phyloP scores from a whole-genome alignment of 306 rosid species.

The Ziziphus jujuba region DNA sequence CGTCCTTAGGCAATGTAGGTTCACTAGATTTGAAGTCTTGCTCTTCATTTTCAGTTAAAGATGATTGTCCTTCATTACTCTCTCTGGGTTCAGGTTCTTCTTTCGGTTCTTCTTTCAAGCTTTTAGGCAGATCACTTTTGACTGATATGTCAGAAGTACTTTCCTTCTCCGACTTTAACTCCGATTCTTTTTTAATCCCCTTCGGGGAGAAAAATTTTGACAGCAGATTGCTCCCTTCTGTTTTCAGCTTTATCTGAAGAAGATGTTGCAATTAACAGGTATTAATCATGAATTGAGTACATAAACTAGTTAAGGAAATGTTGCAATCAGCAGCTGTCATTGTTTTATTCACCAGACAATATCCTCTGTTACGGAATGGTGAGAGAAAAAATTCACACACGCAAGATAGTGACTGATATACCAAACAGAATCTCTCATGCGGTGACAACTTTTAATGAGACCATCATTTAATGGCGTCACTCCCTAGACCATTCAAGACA shows the following conservation, averaged over 20 bases:
- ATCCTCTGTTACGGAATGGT: not conserved
- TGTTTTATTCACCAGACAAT: not conserved
- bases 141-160: slow-evolving; percentile 12
- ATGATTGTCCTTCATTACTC: not conserved
- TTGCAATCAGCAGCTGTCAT: not conserved
- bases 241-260: slow-evolving; percentile 63
- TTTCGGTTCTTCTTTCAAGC: slow-evolving; percentile 32
- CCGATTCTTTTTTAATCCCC: slow-evolving; percentile 42
- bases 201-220: slow-evolving; percentile 63
- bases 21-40: slow-evolving; percentile 28
- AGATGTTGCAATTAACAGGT: slow-evolving; percentile 16
- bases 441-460: not conserved
- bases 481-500: not conserved
- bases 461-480: not conserved
- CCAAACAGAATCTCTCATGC: not conserved
- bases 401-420: not conserved
- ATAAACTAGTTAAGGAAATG: not conserved
- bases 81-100: slow-evolving; percentile 33
- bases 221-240: slow-evolving; percentile 51
- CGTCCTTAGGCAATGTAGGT: slow-evolving; percentile 23
- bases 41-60: slow-evolving; percentile 27
- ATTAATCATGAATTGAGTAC: slow-evolving; percentile 3
- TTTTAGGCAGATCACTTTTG: slow-evolving; percentile 32
- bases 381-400: not conserved
- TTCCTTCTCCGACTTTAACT: slow-evolving; percentile 32